Percentiles rank a stretch among this genome's conserved stretches.
These are phyloP conservation scores for Macroventuria anomochaeta DNA, from an alignment of 2,329 filamentous ascomycete species.

Conservation along the genomic window DNA sequence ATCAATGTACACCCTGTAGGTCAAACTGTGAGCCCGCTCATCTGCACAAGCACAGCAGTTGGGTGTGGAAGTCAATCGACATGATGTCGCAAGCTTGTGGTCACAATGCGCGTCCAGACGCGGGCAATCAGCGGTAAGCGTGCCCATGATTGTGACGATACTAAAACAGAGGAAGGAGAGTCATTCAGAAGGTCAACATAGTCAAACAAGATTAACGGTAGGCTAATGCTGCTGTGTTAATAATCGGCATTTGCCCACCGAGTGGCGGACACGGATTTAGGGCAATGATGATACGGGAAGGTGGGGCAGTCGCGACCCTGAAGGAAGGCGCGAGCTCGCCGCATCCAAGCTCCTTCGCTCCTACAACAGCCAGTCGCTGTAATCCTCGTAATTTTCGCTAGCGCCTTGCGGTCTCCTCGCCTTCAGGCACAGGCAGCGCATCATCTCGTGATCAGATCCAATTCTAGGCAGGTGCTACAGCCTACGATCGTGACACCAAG, in stretches of 20 bases:
- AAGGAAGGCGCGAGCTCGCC: background rate
- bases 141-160: conserved; percentile 42
- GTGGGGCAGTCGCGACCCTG: conserved; percentile 14
- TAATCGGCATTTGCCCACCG: background rate
- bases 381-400: background rate
- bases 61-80: conserved; percentile 49
- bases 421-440: background rate
- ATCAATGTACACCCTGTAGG: conserved; percentile 57
- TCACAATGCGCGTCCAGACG: conserved; percentile 47
- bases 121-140: conserved; percentile 48
- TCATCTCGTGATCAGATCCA: background rate
- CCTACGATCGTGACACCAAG: background rate
- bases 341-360: background rate
- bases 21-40: conserved; percentile 49
- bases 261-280: conserved; percentile 10
- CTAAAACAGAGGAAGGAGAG: background rate
- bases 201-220: background rate
- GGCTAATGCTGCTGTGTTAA: background rate
- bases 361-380: background rate
- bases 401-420: background rate
- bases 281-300: conserved; percentile 2
- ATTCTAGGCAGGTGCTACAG: background rate
- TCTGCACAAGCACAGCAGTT: conserved; percentile 53
- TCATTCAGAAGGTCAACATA: background rate
- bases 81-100: conserved; percentile 53